Percentiles rank a stretch among this genome's conserved stretches.
Conservation (phyloP, 2,329 filamentous ascomycete genomes). For the Penicillium sp. region DNA sequence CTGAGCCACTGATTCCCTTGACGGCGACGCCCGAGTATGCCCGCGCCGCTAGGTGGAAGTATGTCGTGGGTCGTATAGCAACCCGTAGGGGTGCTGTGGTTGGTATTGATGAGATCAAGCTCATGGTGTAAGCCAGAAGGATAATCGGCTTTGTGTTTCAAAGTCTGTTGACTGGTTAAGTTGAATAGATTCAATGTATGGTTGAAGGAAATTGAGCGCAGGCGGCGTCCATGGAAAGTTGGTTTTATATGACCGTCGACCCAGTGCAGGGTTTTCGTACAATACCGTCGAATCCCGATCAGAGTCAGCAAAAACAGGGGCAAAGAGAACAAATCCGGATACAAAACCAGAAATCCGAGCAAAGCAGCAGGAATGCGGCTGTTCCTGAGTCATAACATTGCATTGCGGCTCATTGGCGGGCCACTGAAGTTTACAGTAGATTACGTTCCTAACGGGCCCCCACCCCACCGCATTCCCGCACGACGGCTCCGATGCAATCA, state of each 20-base stretch:
- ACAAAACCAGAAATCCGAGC: neutral
- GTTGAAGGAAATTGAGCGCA: neutral
- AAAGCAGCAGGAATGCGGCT: neutral
- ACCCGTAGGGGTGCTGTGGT: conserved; percentile 28
- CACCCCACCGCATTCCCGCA: conserved; percentile 1
- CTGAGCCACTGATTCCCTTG: conserved; percentile 17
- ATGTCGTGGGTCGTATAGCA: conserved; percentile 26
- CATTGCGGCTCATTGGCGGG: neutral
- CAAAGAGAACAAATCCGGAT: neutral
- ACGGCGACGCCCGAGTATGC: conserved; percentile 25
- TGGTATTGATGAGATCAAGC: conserved; percentile 27
- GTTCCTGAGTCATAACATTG: neutral
- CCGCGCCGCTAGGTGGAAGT: conserved; percentile 25
- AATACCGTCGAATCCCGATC: neutral
- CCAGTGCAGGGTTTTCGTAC: neutral
- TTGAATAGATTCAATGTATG: neutral
- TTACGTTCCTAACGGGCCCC: neutral
- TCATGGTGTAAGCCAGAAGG: conserved; percentile 23
- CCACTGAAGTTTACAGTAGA: neutral
- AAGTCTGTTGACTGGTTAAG: neutral
- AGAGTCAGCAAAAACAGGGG: neutral
- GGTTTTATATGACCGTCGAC: neutral
- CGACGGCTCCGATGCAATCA: conserved; percentile 6
- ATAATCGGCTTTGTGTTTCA: neutral
- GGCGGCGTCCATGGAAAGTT: neutral